Base-by-base conservation (phyloP, 2,329 filamentous ascomycete species). In the Diaporthe eres region DNA sequence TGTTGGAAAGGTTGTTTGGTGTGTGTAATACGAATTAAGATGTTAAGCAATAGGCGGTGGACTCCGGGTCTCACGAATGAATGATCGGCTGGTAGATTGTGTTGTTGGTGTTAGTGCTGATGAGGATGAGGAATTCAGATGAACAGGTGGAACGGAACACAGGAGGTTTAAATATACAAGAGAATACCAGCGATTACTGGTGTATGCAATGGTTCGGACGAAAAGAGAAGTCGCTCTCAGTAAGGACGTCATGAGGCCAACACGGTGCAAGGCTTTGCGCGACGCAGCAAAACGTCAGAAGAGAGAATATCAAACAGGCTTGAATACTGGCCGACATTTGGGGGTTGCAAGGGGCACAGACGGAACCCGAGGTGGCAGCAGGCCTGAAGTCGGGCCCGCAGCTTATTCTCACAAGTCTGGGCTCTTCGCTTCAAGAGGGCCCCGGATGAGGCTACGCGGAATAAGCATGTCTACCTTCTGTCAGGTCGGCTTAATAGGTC, bases 21-120 rank as follows among this genome's bases (percentile, higher is more conserved):
- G 15, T 49, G 22, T 67, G 19, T 49, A 53, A 68, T 51, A 53
- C 37, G n/a, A 19, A 53, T 68, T 68, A 53, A 68, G 34, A 15
- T 68, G 31, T 53, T 28, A 28, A 39, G 22, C 28, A 28, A 19
- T 15, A 4, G 19, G 28, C 39, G 22, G 63, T 68, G 65, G 65
- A 68, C 65, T 39, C 65, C 65, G 65, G 65, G 65, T 68, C 65
- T 37, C 65, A 68, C 65, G 7, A 39, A 4, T 68, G 65, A 68
- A 53, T 53, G 47, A 53, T 53, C 7, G 34, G 15, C 31, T 68
- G 34, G 15, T 25, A 17, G 19, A 34, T 51, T 19, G 12, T 37
- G 25, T 65, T 49, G 4, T 31, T 67, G 28, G 19, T 37, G 47
- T 39, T 39, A 22, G 22, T 67, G 44, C 15, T 22, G 63, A 68